Evolutionary conservation across 1,284 basidiomycete species (phyloP).

Genomic region (Coniophora puteana): DNA sequence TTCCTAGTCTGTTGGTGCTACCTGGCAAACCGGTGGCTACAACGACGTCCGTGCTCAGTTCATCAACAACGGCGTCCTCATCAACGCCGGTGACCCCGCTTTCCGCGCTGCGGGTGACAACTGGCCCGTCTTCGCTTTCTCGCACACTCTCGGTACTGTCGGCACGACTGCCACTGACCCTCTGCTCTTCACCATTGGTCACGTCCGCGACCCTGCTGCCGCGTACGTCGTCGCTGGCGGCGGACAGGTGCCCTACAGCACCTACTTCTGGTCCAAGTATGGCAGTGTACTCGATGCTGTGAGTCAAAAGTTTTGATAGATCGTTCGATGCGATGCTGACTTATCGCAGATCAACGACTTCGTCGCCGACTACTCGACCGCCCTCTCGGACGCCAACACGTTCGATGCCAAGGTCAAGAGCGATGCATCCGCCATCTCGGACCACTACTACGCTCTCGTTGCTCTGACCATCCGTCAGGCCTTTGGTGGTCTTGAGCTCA

Average conservation of each 20-base stretch:
- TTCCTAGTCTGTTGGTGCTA: slow-evolving; percentile 37
- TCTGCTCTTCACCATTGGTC: slow-evolving; percentile 24
- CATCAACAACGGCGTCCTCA: slow-evolving; percentile 48
- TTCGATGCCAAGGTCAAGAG: slow-evolving; percentile 49
- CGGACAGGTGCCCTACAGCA: slow-evolving; percentile 10
- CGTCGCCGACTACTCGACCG: slow-evolving; percentile 45
- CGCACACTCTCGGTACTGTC: slow-evolving; percentile 41
- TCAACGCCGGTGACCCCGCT: slow-evolving; percentile 48
- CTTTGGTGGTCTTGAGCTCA: slow-evolving; percentile 54
- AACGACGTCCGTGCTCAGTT: slow-evolving; percentile 47
- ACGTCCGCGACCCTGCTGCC: slow-evolving; percentile 22
- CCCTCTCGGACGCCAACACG: slow-evolving; percentile 43
- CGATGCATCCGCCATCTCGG: slow-evolving; percentile 49
- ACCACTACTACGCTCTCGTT: slow-evolving; percentile 51
- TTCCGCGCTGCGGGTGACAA: slow-evolving; percentile 53
- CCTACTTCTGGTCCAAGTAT: slow-evolving; percentile 38
- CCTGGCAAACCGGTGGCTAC: slow-evolving; percentile 57
- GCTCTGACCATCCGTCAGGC: slow-evolving; percentile 54
- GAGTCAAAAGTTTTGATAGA: slow-evolving; percentile 14
- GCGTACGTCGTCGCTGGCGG: slow-evolving; percentile 19
- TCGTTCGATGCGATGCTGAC: too few species aligned
- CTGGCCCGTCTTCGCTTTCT: slow-evolving; percentile 60
- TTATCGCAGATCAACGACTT: slow-evolving; percentile 46
- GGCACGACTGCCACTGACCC: slow-evolving; percentile 10
- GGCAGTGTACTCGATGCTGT: slow-evolving; percentile 37